Conservation (phyloP, 495 filamentous ascomycete species). For the Parachaetomium inaequale region DNA sequence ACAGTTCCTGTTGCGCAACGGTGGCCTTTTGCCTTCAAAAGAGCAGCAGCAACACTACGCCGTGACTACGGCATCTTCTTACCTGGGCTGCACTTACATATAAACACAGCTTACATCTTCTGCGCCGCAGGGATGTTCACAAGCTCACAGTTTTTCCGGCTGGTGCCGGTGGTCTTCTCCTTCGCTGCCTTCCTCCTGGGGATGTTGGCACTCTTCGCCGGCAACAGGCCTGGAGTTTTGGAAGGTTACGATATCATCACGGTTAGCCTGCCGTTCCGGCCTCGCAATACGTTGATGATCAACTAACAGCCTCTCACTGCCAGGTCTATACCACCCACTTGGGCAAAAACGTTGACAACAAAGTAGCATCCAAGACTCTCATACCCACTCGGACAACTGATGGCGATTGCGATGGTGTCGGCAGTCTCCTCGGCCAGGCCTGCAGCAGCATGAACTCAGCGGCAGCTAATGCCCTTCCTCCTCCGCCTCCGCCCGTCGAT, state of each 20-base stretch:
- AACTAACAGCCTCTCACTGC: too few species aligned
- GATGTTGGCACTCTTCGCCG: slow-evolving; percentile 69
- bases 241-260: slow-evolving; percentile 62
- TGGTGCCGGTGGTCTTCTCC: neutral
- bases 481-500: slow-evolving; percentile 18
- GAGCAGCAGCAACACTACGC: too few species aligned
- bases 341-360: slow-evolving; percentile 48
- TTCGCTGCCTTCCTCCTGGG: slow-evolving; percentile 62
- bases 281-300: neutral
- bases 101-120: too few species aligned
- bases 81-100: too few species aligned
- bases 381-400: slow-evolving; percentile 15
- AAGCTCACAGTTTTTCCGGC: neutral
- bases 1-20: too few species aligned
- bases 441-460: slow-evolving; percentile 30
- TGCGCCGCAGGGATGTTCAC: too few species aligned
- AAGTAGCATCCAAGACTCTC: neutral
- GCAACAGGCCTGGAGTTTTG: slow-evolving; percentile 56
- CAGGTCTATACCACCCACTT: slow-evolving; percentile 65
- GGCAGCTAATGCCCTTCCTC: neutral
- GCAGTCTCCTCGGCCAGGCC: slow-evolving; percentile 22
- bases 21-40: too few species aligned
- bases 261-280: slow-evolving; percentile 41
- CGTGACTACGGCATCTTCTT: too few species aligned
- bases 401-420: slow-evolving; percentile 16